Evolutionary conservation across 495 filamentous ascomycete species (phyloP), one percentile per base, ranked within the genome.

Genomic region (Podospora fimiseda): DNA sequence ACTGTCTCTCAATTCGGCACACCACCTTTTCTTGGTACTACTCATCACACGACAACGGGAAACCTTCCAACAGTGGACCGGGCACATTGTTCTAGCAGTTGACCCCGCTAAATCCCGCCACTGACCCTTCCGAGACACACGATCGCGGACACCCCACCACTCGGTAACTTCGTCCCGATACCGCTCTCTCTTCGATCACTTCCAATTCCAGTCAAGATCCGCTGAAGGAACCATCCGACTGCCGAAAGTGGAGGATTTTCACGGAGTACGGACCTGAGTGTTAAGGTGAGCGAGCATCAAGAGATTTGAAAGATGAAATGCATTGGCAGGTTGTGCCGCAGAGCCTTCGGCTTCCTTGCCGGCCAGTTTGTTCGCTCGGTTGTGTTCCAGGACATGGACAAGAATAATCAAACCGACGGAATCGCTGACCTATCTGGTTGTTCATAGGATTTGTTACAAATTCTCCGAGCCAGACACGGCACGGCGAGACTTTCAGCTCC

Each of bases 21-120:
- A n/a, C 19, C 13, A 46, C 48, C 60, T 65, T 58, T 60, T 63
- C 43, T 53, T 45, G 40, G 38, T 44, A 57, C 61, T 58, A 65
- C 60, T 57, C 52, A 44, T 43, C 50, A 49, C 60, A 47, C 19
- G 15, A 19, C 45, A 36, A 3, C 55, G 42, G 14, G 18, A 13
- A 44, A 44, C 20, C 42, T 23, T 13, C 50, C 41, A 45, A 36
- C 55, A 52, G 30, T 44, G 38, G 49, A 44, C 38, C 50, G 38
- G 49, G 50, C 38, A 33, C 27, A 33, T 33, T 33, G 51, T 51
- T 41, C 47, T 18, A 47, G 16, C 37, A 27, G 47, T 37, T 41
- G 27, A 5, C 5, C 27, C 51, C 55, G 41, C 55, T 49, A 57
- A 49, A 39, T 50, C 56, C n/a, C 56, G 56, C 56, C 56, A 58